Percentiles rank a stretch among this genome's conserved stretches.
phyloP scores from a whole-genome alignment of 2,329 filamentous ascomycete genomes.

The Colletotrichum musae region DNA sequence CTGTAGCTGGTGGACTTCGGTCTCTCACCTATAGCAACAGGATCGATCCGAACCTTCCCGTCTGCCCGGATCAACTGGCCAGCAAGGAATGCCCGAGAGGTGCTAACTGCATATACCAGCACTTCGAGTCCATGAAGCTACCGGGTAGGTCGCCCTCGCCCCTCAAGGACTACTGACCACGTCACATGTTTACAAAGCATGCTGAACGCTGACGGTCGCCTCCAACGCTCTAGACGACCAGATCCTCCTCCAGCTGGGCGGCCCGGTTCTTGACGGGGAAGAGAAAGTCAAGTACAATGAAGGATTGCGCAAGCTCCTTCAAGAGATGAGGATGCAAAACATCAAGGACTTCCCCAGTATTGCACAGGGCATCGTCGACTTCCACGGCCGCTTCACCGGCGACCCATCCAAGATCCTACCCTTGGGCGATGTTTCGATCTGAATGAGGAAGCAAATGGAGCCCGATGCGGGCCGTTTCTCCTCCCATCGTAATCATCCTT shows the following conservation, averaged over 20 bases:
- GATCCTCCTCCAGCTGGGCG: conserved; percentile 80
- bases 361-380: conserved; percentile 76
- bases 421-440: conserved; percentile 64
- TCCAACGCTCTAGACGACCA: conserved; percentile 73
- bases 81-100: conserved; percentile 81
- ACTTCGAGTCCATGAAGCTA: conserved; percentile 81
- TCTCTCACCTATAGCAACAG: conserved; percentile 95
- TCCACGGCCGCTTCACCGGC: conserved; percentile 74
- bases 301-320: conserved; percentile 74
- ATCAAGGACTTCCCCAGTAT: conserved; percentile 77
- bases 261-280: conserved; percentile 73
- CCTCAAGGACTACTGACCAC: conserved; percentile 36
- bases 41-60: conserved; percentile 80
- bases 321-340: conserved; percentile 70
- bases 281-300: conserved; percentile 73
- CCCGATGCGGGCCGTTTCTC: conserved; percentile 11
- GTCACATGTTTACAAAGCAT: conserved; percentile 51
- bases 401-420: conserved; percentile 76
- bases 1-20: conserved; percentile 82
- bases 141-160: conserved; percentile 75
- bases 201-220: conserved; percentile 63
- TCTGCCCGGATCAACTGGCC: conserved; percentile 84
- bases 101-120: conserved; percentile 80
- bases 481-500: conserved; percentile 17
- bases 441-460: conserved; percentile 36